Evolutionary conservation across 225 moss, liverwort and hornwort genomes (phyloP), one percentile per base, ranked within the genome.

Genomic region (Polytrichum formosum): DNA sequence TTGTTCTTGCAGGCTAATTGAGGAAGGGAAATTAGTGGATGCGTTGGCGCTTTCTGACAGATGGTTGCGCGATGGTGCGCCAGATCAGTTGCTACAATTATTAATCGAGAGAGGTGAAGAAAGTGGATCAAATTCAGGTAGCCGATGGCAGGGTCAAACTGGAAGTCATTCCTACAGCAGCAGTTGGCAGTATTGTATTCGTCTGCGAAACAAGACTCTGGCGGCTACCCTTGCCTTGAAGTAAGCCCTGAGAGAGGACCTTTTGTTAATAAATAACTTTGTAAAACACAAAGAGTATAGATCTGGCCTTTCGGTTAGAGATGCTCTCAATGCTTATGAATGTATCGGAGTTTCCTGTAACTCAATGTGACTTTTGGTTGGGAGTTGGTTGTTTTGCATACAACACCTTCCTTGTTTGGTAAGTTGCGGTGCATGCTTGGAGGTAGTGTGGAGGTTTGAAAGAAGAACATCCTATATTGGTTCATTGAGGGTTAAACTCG

Each of bases 171-270:
- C 85, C 23, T 84, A 79, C 63, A 91, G 88, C 74, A 94, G 82
- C 81, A 99, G 92, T 83, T 99, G 98, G 98, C 94, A 99, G 69
- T 94, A 92, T 74, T 99, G 98, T 75, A 89, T 99, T 66, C 94
- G 98, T 63, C 91, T 99, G 66, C 91, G 91, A 70, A 82, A 94
- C 77, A 94, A 94, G 79, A 85, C 73, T 63, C 67, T 99, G 76
- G 98, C 94, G 59, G 92, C 98, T 61, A 88, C 88, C 61, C 92
- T 99, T 72, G 92, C 98, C 28, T 75, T 99, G 28, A 91, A 87
- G 98, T 99, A 76, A 79, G 90, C 77, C 37, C 37, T 46, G 46
- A 46, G 46, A 16, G 46, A 35, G 46, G 4, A 46, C 9, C 46
- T 16, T 46, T 46, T 3, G 2, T 16, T 3, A 4, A 46, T 0